Conservation (phyloP, 1,139 yeast genomes). For the Saccharomyces hybrid region DNA sequence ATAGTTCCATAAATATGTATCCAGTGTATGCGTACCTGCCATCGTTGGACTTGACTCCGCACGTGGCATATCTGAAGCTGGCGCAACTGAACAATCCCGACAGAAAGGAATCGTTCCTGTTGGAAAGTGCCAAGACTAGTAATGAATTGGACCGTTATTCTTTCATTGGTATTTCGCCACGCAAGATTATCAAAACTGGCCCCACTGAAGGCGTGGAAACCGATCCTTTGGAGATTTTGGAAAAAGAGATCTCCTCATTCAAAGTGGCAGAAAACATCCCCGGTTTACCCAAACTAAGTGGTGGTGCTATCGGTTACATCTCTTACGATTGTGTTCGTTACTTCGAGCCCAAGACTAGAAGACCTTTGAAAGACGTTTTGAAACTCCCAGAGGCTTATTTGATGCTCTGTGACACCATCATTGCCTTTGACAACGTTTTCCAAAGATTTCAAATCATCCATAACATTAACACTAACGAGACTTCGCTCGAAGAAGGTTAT, state of each 20-base stretch:
- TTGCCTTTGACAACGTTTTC: conserved; percentile 89
- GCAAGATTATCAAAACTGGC: conserved; percentile 77
- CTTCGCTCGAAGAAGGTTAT: conserved; percentile 44
- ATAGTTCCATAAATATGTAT: conserved; percentile 41
- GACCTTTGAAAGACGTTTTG: conserved; percentile 66
- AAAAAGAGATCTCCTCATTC: conserved; percentile 56
- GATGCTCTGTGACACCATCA: conserved; percentile 83
- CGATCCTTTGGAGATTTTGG: conserved; percentile 74
- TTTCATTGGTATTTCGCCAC: conserved; percentile 80
- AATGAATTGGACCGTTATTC: conserved; percentile 86
- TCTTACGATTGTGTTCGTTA: conserved; percentile 94
- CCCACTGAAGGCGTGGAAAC: conserved; percentile 48
- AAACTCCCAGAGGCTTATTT: conserved; percentile 83
- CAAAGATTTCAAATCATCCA: conserved; percentile 86
- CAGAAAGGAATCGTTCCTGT: conserved; percentile 63
- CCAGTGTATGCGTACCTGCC: conserved; percentile 73
- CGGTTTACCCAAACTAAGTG: conserved; percentile 76
- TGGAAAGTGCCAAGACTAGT: conserved; percentile 84
- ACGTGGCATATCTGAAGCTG: conserved; percentile 78
- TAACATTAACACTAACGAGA: conserved; percentile 47
- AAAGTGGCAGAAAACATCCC: conserved; percentile 64
- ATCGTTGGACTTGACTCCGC: conserved; percentile 77
- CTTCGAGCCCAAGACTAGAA: conserved; percentile 83
- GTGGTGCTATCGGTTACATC: conserved; percentile 94
- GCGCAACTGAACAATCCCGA: conserved; percentile 58